These are phyloP conservation scores for Amyloporia xantha DNA, from an alignment of 768 basidiomycete genomes.

Conservation along the genomic window DNA sequence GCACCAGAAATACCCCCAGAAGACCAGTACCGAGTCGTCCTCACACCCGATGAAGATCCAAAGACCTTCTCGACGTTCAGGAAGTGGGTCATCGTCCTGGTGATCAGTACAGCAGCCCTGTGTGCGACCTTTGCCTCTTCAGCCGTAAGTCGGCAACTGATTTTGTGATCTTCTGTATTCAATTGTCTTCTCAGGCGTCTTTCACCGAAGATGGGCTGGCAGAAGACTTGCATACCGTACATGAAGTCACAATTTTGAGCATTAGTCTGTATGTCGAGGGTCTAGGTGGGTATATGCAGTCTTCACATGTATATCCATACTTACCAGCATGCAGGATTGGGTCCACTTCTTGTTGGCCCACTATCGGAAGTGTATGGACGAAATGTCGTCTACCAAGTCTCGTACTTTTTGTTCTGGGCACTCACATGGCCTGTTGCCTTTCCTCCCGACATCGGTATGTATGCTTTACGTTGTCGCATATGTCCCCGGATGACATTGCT, in stretches of 20 bases:
- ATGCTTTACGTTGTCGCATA: neutral
- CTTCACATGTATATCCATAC: neutral
- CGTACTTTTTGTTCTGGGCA: conserved; percentile 54
- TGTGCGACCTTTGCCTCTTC: conserved; percentile 46
- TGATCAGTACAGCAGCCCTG: conserved; percentile 18
- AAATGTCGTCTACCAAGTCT: conserved; percentile 53
- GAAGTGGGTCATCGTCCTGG: conserved; percentile 22
- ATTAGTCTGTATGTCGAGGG: conserved; percentile 40
- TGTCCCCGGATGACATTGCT: neutral
- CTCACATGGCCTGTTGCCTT: conserved; percentile 72
- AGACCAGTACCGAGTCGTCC: conserved; percentile 12
- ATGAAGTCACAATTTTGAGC: conserved; percentile 43
- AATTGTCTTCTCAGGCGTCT: conserved; percentile 34
- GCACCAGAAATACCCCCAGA: neutral
- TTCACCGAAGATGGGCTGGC: conserved; percentile 59
- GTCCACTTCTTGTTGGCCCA: conserved; percentile 28
- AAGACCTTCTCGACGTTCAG: conserved; percentile 12
- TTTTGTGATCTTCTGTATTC: neutral
- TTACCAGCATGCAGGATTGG: conserved; percentile 11
- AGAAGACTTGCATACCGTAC: conserved; percentile 43
- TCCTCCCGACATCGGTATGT: conserved; percentile 55
- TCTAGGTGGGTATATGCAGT: conserved; percentile 19
- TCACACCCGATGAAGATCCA: conserved; percentile 22
- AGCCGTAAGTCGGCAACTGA: conserved; percentile 32
- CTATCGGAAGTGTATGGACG: conserved; percentile 50